Percentiles rank a stretch among this genome's conserved stretches.
These are phyloP conservation scores for Colletotrichum orbiculare DNA, from an alignment of 2,329 filamentous ascomycete species.

Conservation along the genomic window DNA sequence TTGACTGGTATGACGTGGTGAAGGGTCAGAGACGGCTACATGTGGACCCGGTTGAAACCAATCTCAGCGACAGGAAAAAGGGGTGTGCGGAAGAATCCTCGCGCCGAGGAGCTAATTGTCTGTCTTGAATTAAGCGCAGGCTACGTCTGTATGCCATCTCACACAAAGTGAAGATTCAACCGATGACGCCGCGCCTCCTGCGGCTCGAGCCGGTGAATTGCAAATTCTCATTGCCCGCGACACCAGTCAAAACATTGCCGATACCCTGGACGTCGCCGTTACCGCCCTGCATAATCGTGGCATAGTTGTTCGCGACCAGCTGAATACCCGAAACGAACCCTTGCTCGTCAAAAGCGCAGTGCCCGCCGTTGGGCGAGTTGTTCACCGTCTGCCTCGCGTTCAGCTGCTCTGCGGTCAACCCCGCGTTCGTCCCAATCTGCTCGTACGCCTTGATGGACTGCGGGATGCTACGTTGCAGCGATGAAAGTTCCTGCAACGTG, in stretches of 20 bases:
- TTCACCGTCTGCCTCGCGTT: constrained; percentile 67
- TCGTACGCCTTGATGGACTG: constrained; percentile 63
- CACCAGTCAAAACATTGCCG: constrained; percentile 58
- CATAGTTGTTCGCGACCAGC: constrained; percentile 64
- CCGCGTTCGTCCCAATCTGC: constrained; percentile 54
- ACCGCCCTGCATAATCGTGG: constrained; percentile 63
- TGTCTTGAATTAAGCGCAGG: not conserved
- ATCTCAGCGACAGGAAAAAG: too few relatives aligned
- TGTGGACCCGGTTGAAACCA: too few relatives aligned
- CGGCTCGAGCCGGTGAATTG: constrained; percentile 46
- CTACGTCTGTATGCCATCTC: constrained; percentile 13
- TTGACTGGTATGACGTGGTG: too few relatives aligned
- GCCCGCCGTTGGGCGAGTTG: constrained; percentile 65
- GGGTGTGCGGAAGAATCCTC: too few relatives aligned
- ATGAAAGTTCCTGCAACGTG: constrained; percentile 60
- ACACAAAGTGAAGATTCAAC: constrained; percentile 2
- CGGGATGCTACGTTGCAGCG: constrained; percentile 62
- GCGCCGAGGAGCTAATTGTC: not conserved
- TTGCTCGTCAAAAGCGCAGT: constrained; percentile 68
- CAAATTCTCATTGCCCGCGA: constrained; percentile 60
- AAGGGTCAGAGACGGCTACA: too few relatives aligned
- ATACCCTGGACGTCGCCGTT: constrained; percentile 61
- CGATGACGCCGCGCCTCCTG: constrained; percentile 29
- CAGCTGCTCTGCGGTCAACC: constrained; percentile 56
- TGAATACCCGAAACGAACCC: constrained; percentile 67